Base-by-base conservation (phyloP, 148 eudicot genomes). In the Bassia scoparia region DNA sequence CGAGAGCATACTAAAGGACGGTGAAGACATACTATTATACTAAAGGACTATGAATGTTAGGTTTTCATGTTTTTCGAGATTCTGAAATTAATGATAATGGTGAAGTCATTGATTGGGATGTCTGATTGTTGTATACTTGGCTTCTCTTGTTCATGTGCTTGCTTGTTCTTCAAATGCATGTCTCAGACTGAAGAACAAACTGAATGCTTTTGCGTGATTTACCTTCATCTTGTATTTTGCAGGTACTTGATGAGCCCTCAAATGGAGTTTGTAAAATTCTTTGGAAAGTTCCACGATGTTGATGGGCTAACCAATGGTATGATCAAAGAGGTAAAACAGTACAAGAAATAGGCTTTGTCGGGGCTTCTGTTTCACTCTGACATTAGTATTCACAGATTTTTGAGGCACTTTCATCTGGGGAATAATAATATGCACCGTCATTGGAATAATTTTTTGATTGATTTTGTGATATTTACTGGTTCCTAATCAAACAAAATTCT, bases 231-330 rank as follows among this genome's bases (percentile, higher is more conserved):
- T 63, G 35, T 74, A 26, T 73, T 66, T 46, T 82, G 76, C 88
- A 94, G 98, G 97, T 94, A 94, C 82, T 80, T 94, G 88, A 91
- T 94, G 98, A 92, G 92, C 75, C 98, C 97, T 24, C 65, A 79
- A 33, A 94, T 94, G 97, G 83, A 91, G 66, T 94, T 88, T 38
- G 93, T 94, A 13, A 94, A 94, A 75, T 94, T 89, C 53, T 91
- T 82, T 48, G 98, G 98, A 69, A 91, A 94, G 88, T 91, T 88
- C 58, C 75, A 78, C 52, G 96, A 94, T 72, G 93, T 83, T 52
- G 87, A 89, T 64, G 43, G 85, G 15, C 98, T 94, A 69, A 24
- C 88, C 3, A 86, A 91, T 72, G 98, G 98, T 34, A 77, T 94
- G 46, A 91, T 91, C 77, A 78, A 84, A 48, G 98, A 91, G 81